phyloP scores from a whole-genome alignment of 768 basidiomycete genomes.

The Kwoniella newhampshirensis region DNA sequence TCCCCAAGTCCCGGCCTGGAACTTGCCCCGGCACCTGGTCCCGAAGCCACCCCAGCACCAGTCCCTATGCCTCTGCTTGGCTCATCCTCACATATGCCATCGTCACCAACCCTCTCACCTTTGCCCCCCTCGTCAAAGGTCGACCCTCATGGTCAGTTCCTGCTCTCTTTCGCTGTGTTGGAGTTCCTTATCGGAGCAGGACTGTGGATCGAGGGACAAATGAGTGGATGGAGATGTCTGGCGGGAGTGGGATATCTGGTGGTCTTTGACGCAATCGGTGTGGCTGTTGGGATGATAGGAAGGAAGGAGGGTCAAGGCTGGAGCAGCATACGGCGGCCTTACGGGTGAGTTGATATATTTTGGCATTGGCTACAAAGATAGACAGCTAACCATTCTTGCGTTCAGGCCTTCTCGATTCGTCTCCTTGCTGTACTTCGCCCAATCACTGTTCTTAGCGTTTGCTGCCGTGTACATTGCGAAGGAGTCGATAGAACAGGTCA shows the following conservation, averaged over 20 bases:
- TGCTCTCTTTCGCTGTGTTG: constrained; percentile 40
- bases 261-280: constrained; percentile 88
- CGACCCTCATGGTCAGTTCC: constrained; percentile 32
- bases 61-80: constrained; percentile 41
- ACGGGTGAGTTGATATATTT: constrained; percentile 60
- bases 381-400: too few species aligned
- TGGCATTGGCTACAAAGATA: constrained; percentile 35
- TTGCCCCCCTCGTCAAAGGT: constrained; percentile 19
- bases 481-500: constrained; percentile 88
- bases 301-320: constrained; percentile 43
- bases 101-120: constrained; percentile 25
- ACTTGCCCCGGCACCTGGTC: constrained; percentile 14
- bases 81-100: constrained; percentile 19
- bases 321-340: constrained; percentile 56
- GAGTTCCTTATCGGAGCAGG: constrained; percentile 56
- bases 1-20: neutral
- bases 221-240: constrained; percentile 76
- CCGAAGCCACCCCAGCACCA: constrained; percentile 37
- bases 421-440: constrained; percentile 69
- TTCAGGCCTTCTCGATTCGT: constrained; percentile 36
- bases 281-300: constrained; percentile 58
- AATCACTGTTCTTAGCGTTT: constrained; percentile 91
- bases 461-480: constrained; percentile 94
- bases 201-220: constrained; percentile 87
- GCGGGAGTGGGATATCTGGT: constrained; percentile 96